Evolutionary conservation across 1,284 basidiomycete genomes (phyloP).

Genomic region (Papiliotrema flavescens): DNA sequence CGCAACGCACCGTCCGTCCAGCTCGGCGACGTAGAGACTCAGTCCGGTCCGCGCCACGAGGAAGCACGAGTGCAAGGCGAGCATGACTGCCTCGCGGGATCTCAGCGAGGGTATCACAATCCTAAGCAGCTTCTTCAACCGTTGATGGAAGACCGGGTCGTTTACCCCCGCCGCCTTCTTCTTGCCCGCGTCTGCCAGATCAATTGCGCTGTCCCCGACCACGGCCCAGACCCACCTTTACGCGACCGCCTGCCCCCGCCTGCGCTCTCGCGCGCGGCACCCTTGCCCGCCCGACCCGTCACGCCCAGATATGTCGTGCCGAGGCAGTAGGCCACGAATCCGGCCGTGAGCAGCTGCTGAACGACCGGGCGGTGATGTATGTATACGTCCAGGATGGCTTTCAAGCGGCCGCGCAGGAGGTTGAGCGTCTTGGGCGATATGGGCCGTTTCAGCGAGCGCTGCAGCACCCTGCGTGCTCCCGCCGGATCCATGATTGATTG

Average conservation of each 20-base stretch:
- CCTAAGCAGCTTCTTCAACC: slow-evolving; percentile 69
- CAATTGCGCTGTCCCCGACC: not conserved
- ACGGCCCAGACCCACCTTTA: slow-evolving; percentile 5
- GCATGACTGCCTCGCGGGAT: slow-evolving; percentile 80
- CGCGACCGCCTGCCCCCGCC: slow-evolving; percentile 3
- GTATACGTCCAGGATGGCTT: slow-evolving; percentile 50
- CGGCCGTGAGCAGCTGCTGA: slow-evolving; percentile 60
- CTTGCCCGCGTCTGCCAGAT: slow-evolving; percentile 3
- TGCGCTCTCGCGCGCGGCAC: slow-evolving; percentile 6
- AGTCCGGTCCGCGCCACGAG: slow-evolving; percentile 85
- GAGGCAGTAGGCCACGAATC: slow-evolving; percentile 44
- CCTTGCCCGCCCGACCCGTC: slow-evolving; percentile 25
- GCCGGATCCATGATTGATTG: not conserved
- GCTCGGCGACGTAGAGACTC: slow-evolving; percentile 88
- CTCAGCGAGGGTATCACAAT: slow-evolving; percentile 85
- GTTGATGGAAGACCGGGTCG: slow-evolving; percentile 83
- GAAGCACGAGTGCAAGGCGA: slow-evolving; percentile 82
- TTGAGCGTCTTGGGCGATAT: not conserved
- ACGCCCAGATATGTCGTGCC: slow-evolving; percentile 29
- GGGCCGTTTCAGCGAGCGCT: not conserved
- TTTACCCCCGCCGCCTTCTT: slow-evolving; percentile 51
- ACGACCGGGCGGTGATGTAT: slow-evolving; percentile 61
- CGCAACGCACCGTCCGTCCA: slow-evolving; percentile 76
- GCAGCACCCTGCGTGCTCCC: not conserved
- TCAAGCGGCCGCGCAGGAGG: slow-evolving; percentile 11